Evolutionary conservation across 441 rosid genomes (phyloP).

Genomic region (Gossypium aridum): DNA sequence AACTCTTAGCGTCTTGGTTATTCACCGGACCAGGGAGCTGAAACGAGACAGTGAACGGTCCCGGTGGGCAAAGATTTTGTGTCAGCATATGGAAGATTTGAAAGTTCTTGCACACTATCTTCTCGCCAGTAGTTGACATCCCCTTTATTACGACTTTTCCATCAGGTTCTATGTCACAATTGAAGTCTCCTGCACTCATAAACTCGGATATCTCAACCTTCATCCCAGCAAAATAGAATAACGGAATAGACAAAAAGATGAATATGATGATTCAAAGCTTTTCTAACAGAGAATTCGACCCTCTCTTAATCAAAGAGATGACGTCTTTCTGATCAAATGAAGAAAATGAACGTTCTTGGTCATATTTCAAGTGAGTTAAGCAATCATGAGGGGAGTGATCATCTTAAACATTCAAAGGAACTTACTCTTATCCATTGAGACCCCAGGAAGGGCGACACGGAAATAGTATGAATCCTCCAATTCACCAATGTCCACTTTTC

Average conservation of each 20-base stretch:
- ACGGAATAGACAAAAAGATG: background rate
- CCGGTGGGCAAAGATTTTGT: conserved; percentile 64
- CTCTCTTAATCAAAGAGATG: background rate
- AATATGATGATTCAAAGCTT: background rate
- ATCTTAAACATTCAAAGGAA: conserved; percentile 11
- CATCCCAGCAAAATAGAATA: background rate
- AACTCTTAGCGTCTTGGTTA: conserved; percentile 34
- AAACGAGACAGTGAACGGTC: conserved; percentile 57
- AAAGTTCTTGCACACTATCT: conserved; percentile 46
- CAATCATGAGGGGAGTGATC: conserved; percentile 8
- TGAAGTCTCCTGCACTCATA: conserved; percentile 31
- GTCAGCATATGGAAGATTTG: conserved; percentile 62
- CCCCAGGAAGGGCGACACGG: conserved; percentile 74
- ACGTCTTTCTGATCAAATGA: background rate
- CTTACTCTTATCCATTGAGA: conserved; percentile 68
- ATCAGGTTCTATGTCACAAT: conserved; percentile 53
- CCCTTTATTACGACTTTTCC: conserved; percentile 62
- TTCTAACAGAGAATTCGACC: background rate
- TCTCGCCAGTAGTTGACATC: conserved; percentile 68
- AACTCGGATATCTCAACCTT: conserved; percentile 5
- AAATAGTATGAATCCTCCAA: conserved; percentile 53
- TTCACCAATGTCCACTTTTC: conserved; percentile 53
- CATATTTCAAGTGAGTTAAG: conserved; percentile 1
- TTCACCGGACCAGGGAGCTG: conserved; percentile 77
- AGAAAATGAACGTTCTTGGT: background rate